Evolutionary conservation across 257 asterid species (phyloP), one percentile per base, ranked within the genome.

Genomic region (Linaria vulgaris): DNA sequence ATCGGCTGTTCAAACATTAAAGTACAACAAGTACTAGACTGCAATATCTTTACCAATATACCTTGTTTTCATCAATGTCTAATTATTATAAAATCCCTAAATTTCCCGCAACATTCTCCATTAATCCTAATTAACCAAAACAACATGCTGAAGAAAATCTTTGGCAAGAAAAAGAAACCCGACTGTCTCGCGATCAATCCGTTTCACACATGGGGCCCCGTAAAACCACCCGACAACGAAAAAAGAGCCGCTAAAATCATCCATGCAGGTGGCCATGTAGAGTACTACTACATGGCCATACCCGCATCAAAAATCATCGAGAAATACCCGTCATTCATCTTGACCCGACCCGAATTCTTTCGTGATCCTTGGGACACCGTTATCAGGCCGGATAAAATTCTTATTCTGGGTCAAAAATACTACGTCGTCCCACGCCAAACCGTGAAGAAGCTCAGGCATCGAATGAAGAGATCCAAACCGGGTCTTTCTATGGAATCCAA

Each of bases 201-300:
- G 27, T 10, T 50, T 8, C 68, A 20, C 27, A 61, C 39, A 6
- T 34, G 50, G 56, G 72, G 39, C 9, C 15, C 24, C 4, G n/a
- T n/a, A 0, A 25, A 0, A 12, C 20, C 30, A 57, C 58, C 12
- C n/a, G 54, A 1, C 46, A 69, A n/a, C n/a, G n/a, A n/a, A n/a
- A n/a, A n/a, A n/a, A n/a, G n/a, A n/a, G n/a, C n/a, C n/a, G n/a
- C n/a, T 48, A 84, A 74, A 72, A 84, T 87, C 74, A 63, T 82
- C 75, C 87, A 82, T 61, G 78, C 78, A 4, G 88, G 92, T 45
- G 95, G 95, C 1, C 47, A 44, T 15, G 76, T 66, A 9, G 92
- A 87, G 59, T 59, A 38, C 61, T 71, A 78, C 73, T 87, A 82
- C 87, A 87, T 84, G 95, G 95, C 89, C 2, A 60, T 78, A 13